These are phyloP conservation scores for Endocarpon pusillum DNA, from an alignment of 495 filamentous ascomycete species.

Conservation along the genomic window DNA sequence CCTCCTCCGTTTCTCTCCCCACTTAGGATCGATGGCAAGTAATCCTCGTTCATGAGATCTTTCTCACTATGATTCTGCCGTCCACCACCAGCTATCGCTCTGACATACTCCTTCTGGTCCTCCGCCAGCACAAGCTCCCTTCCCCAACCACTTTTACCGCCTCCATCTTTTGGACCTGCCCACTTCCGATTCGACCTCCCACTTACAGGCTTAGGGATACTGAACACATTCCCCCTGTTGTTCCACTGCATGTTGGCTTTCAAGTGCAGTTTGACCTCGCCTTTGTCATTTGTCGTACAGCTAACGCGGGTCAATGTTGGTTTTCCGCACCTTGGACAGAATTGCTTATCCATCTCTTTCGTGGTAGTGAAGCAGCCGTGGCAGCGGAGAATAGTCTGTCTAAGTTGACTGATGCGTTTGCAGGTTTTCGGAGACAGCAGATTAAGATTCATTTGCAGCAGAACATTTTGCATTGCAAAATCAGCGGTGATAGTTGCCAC, in stretches of 20 bases:
- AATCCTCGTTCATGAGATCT: constrained; percentile 91
- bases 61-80: constrained; percentile 43
- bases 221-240: constrained; percentile 73
- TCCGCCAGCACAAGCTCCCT: constrained; percentile 67
- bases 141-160: constrained; percentile 80
- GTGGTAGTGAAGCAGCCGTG: constrained; percentile 83
- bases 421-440: constrained; percentile 58
- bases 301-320: constrained; percentile 70
- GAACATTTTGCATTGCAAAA: constrained; percentile 92
- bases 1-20: constrained; percentile 48
- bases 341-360: constrained; percentile 76
- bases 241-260: constrained; percentile 97
- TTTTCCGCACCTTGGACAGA: constrained; percentile 83
- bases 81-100: constrained; percentile 41
- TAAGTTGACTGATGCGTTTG: constrained; percentile 58
- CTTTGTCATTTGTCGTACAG: constrained; percentile 63
- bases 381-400: constrained; percentile 78
- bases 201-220: constrained; percentile 76
- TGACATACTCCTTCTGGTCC: constrained; percentile 86
- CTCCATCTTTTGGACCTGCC: constrained; percentile 36
- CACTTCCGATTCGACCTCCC: constrained; percentile 64
- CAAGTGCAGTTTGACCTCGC: constrained; percentile 72
- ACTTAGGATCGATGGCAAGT: constrained; percentile 69
- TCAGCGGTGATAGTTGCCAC: constrained; percentile 83
- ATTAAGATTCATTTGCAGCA: constrained; percentile 86